Conservation (phyloP, 768 basidiomycete species). For the Hysterangium stoloniferum region DNA sequence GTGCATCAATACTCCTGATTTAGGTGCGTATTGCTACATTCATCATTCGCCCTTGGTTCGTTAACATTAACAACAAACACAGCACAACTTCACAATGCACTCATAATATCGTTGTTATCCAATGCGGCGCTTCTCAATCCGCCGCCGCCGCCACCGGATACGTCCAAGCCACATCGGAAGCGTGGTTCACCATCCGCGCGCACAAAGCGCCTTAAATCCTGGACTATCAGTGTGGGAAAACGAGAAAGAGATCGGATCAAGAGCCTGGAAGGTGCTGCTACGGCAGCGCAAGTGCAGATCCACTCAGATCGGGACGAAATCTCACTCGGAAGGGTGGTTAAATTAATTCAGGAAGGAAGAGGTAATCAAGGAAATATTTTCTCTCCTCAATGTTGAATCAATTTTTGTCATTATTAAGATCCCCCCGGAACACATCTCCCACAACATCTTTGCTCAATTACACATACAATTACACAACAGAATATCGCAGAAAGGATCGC, state of each 20-base stretch:
- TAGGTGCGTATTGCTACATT: slow-evolving; percentile 28
- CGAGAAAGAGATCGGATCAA: slow-evolving; percentile 70
- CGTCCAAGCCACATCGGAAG: slow-evolving; percentile 59
- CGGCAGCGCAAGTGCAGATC: slow-evolving; percentile 35
- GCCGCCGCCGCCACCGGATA: slow-evolving; percentile 54
- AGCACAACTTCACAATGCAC: slow-evolving; percentile 79
- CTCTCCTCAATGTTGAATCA: not conserved
- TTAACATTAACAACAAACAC: slow-evolving; percentile 11
- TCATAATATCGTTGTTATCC: slow-evolving; percentile 78
- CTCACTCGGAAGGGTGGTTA: slow-evolving; percentile 58
- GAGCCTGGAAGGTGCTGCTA: slow-evolving; percentile 34
- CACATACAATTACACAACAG: slow-evolving; percentile 64
- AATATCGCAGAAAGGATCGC: slow-evolving; percentile 76
- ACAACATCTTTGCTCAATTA: slow-evolving; percentile 66
- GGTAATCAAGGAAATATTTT: slow-evolving; percentile 33
- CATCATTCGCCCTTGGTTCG: too few relatives aligned
- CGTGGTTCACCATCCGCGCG: slow-evolving; percentile 51
- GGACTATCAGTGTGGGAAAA: slow-evolving; percentile 64
- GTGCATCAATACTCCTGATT: slow-evolving; percentile 49
- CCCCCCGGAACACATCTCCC: slow-evolving; percentile 64
- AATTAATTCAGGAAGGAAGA: slow-evolving; percentile 55
- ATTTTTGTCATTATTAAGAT: slow-evolving; percentile 39
- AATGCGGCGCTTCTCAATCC: slow-evolving; percentile 65
- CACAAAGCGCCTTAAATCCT: slow-evolving; percentile 61
- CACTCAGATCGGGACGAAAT: slow-evolving; percentile 58